Percentiles rank a stretch among this genome's conserved stretches.
Conservation (phyloP, 352 stramenopile genomes). For the Phytophthora pini region DNA sequence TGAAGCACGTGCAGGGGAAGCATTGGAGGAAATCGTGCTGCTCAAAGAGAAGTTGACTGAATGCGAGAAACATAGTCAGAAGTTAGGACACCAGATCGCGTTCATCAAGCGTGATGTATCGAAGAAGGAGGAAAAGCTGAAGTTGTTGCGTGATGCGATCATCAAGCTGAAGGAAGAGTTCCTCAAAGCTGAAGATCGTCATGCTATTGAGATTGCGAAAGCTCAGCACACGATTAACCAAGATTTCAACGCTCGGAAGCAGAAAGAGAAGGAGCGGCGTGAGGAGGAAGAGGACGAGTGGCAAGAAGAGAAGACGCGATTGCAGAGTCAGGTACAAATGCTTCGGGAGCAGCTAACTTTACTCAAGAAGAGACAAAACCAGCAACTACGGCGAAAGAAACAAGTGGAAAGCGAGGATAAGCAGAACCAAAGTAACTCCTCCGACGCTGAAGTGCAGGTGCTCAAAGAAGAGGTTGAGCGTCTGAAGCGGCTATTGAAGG, state of each 20-base stretch:
- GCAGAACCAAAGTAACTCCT: slow-evolving; percentile 24
- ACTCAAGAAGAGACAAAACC: slow-evolving; percentile 43
- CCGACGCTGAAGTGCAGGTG: slow-evolving; percentile 18
- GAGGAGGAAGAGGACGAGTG: slow-evolving; percentile 49
- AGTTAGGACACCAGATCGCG: slow-evolving; percentile 55
- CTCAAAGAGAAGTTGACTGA: slow-evolving; percentile 50
- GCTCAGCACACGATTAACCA: slow-evolving; percentile 53
- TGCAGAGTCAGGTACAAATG: slow-evolving; percentile 64
- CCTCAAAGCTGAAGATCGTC: slow-evolving; percentile 80
- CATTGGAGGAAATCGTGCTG: slow-evolving; percentile 82
- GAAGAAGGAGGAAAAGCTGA: slow-evolving; percentile 71
- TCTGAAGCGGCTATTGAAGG: slow-evolving; percentile 62
- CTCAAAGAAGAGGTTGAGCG: slow-evolving; percentile 60
- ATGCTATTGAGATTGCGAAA: slow-evolving; percentile 75
- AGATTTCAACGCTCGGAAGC: slow-evolving; percentile 37
- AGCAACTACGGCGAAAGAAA: slow-evolving; percentile 25
- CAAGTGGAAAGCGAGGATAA: slow-evolving; percentile 28
- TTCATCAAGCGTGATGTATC: slow-evolving; percentile 48
- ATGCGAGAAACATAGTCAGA: slow-evolving; percentile 45
- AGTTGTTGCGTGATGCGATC: slow-evolving; percentile 77
- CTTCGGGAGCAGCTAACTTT: slow-evolving; percentile 70
- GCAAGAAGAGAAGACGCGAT: slow-evolving; percentile 56
- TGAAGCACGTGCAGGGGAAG: slow-evolving; percentile 81
- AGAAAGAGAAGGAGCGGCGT: slow-evolving; percentile 46
- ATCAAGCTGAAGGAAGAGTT: slow-evolving; percentile 92